Conservation (phyloP, 352 stramenopile genomes). For the Pythium biforme region DNA sequence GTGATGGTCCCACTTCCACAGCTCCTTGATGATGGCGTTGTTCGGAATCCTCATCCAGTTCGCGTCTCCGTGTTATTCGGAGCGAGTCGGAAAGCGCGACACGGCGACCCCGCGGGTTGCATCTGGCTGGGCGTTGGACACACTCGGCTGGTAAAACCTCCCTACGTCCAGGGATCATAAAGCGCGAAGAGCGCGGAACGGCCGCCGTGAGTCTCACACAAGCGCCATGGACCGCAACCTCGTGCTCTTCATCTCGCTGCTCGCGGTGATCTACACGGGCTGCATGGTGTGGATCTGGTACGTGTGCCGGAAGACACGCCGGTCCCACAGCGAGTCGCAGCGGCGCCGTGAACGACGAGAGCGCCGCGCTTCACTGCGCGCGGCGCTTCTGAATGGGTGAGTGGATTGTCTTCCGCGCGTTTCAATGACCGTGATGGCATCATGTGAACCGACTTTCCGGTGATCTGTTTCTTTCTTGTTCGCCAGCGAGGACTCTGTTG, state of each 20-base stretch:
- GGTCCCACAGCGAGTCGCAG: conserved; percentile 7
- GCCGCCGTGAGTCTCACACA: not conserved
- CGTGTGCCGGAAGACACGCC: conserved; percentile 24
- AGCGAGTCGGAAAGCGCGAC: too few relatives aligned
- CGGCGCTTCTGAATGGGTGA: conserved; percentile 36
- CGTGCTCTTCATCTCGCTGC: conserved; percentile 38
- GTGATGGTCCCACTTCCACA: not conserved
- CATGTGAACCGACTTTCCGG: not conserved
- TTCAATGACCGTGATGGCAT: too few relatives aligned
- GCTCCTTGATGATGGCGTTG: not conserved
- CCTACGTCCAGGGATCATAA: too few relatives aligned
- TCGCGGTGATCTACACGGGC: conserved; percentile 34
- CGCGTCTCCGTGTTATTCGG: too few relatives aligned
- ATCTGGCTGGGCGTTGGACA: too few relatives aligned
- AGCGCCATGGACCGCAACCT: conserved; percentile 26
- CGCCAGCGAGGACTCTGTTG: conserved; percentile 24
- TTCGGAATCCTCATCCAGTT: not conserved
- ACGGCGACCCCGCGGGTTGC: not conserved
- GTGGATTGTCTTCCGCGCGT: not conserved
- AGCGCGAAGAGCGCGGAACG: too few relatives aligned
- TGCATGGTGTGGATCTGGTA: conserved; percentile 34
- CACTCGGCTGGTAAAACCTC: too few relatives aligned
- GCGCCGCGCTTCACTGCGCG: conserved; percentile 19
- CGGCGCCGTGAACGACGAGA: conserved; percentile 13
- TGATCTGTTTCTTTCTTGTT: not conserved